These are phyloP conservation scores for Clonostachys rosea DNA, from an alignment of 2,329 filamentous ascomycete genomes.

Conservation along the genomic window DNA sequence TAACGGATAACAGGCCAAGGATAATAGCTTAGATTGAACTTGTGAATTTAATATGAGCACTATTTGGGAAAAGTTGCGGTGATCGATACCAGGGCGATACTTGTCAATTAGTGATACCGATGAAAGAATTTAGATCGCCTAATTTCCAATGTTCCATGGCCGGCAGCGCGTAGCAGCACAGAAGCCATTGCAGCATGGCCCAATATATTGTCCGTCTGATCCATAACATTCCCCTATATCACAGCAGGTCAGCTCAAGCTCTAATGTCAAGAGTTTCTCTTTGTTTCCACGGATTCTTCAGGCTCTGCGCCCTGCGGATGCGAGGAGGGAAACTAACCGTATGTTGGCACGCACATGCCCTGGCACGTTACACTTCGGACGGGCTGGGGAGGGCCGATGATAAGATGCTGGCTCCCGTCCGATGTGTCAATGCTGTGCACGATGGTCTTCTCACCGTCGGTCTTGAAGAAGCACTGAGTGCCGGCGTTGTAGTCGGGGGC, in stretches of 20 bases:
- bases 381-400: conserved; percentile 37
- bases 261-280: not conserved
- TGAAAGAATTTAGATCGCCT: too few species aligned
- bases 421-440: conserved; percentile 11
- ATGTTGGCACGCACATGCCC: conserved; percentile 33
- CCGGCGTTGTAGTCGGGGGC: conserved; percentile 36
- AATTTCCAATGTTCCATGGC: conserved; percentile 19
- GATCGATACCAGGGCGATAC: too few species aligned
- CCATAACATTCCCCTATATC: conserved; percentile 22
- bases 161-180: conserved; percentile 35
- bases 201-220: conserved; percentile 23
- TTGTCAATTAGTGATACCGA: too few species aligned
- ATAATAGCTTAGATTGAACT: too few species aligned
- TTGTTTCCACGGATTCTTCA: not conserved
- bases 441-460: conserved; percentile 21
- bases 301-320: not conserved
- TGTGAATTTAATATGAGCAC: not conserved
- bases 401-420: conserved; percentile 29
- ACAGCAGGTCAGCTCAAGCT: too few species aligned
- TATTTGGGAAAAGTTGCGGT: not conserved
- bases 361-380: conserved; percentile 35
- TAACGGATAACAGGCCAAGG: too few species aligned
- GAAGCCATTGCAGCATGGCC: conserved; percentile 35
- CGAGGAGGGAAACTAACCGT: conserved; percentile 14
- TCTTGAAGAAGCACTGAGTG: conserved; percentile 35